Conservation (phyloP, 768 basidiomycete genomes). For the Boletus vinaceobasis region DNA sequence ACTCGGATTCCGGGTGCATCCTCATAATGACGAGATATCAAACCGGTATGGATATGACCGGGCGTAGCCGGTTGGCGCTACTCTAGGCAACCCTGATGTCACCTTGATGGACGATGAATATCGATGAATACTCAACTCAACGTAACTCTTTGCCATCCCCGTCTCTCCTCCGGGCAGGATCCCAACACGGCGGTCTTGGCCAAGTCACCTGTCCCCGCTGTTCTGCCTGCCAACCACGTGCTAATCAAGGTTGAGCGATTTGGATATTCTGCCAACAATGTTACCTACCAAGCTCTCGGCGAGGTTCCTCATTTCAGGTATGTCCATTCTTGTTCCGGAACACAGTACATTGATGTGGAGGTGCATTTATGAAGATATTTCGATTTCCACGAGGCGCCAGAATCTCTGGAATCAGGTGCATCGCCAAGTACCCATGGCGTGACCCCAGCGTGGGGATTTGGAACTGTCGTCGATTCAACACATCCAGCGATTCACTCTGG, state of each 20-base stretch:
- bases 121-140: slow-evolving; percentile 21
- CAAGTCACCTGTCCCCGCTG: slow-evolving; percentile 17
- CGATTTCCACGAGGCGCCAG: slow-evolving; percentile 57
- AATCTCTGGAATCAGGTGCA: slow-evolving; percentile 26
- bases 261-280: slow-evolving; percentile 69
- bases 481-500: slow-evolving; percentile 47
- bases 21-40: background rate
- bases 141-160: slow-evolving; percentile 39
- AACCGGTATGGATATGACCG: background rate
- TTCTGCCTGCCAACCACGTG: slow-evolving; percentile 43
- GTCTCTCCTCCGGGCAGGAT: slow-evolving; percentile 34
- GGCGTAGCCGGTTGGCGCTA: background rate
- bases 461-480: slow-evolving; percentile 49
- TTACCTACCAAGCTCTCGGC: slow-evolving; percentile 63
- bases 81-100: background rate
- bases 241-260: slow-evolving; percentile 61
- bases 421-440: slow-evolving; percentile 55
- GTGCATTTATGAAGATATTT: slow-evolving; percentile 52
- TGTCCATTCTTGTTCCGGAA: background rate
- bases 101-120: background rate
- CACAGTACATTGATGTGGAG: background rate
- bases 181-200: slow-evolving; percentile 29
- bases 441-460: slow-evolving; percentile 74
- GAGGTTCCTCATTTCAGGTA: slow-evolving; percentile 41
- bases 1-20: background rate